These are phyloP conservation scores for Oldenlandia corymbosa DNA, from an alignment of 257 asterid species.

Conservation along the genomic window DNA sequence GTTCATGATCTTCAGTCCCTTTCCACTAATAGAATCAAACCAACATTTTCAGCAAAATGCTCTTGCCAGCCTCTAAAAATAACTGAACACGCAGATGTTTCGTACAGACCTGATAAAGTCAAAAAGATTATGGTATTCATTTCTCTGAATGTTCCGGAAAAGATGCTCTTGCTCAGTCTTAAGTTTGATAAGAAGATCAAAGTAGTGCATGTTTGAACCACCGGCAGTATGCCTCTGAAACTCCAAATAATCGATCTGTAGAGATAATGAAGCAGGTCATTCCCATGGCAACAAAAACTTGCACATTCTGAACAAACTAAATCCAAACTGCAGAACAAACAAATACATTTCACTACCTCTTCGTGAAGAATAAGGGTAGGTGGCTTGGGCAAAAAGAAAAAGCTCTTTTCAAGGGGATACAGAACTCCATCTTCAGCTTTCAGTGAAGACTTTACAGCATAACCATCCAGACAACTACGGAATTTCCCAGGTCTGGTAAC, in stretches of 20 bases:
- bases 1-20: slow-evolving; percentile 77
- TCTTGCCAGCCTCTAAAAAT: neutral
- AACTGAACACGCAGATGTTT: neutral
- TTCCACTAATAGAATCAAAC: slow-evolving; percentile 42
- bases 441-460: slow-evolving; percentile 92
- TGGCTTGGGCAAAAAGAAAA: slow-evolving; percentile 96
- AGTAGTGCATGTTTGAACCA: slow-evolving; percentile 95
- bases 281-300: slow-evolving; percentile 12
- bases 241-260: slow-evolving; percentile 88
- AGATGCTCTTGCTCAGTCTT: slow-evolving; percentile 95
- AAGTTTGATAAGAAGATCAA: slow-evolving; percentile 81
- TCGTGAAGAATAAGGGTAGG: slow-evolving; percentile 95
- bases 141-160: slow-evolving; percentile 92
- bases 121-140: slow-evolving; percentile 71
- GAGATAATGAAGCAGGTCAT: slow-evolving; percentile 14
- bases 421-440: slow-evolving; percentile 99
- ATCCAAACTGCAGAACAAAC: neutral
- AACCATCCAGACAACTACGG: slow-evolving; percentile 81
- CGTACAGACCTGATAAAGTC: slow-evolving; percentile 53
- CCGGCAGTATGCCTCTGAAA: slow-evolving; percentile 97
- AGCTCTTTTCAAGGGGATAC: slow-evolving; percentile 96
- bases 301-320: slow-evolving; percentile 6
- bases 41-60: slow-evolving; percentile 9
- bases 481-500: slow-evolving; percentile 90
- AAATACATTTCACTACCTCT: slow-evolving; percentile 46